Evolutionary conservation across 768 basidiomycete species (phyloP), one percentile per base, ranked within the genome.

Genomic region (Amanita inopinata): DNA sequence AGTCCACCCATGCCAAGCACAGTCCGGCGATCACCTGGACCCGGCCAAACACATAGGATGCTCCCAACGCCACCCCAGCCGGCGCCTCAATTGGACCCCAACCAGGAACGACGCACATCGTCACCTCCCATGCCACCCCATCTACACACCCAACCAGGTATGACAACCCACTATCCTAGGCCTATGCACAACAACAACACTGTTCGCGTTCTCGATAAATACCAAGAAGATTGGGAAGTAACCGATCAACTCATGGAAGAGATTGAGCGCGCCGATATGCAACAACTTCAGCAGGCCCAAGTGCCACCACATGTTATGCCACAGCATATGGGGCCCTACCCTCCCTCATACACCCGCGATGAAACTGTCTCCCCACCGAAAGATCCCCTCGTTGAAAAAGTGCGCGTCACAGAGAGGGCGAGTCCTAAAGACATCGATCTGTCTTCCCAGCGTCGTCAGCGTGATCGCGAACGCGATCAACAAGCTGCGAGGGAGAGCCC

Each of bases 161-260:
- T 41, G 38, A 61, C 56, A 48, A 59, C 72, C 36, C 75, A 74
- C 25, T 80, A 80, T 43, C 71, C 80, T n/a, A 78, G 83, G 7
- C 75, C 81, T 1, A 68, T 80, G 38, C 71, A 72, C 54, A 77
- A 79, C 35, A 65, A 67, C 4, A 62, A 73, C 0, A 66, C 71
- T 3, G 69, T 73, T 8, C 71, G 68, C 20, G 80, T 82, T 54
- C 68, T 81, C 14, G 60, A 65, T 0, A 73, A 75, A 43, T 77
- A 70, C 53, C 70, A 74, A 31, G 58, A 76, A 31, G 67, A 67
- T 30, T 82, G 76, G 70, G 71, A 80, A 38, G 73, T 84, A 68
- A 81, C 81, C 0, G 74, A 76, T 25, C 78, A 83, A 49, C 66
- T 83, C 20, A 63, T 83, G 59, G 77, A 76, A 23, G 79, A 83